Conservation (phyloP, 2,329 filamentous ascomycete genomes). For the Cordyceps farinosa region DNA sequence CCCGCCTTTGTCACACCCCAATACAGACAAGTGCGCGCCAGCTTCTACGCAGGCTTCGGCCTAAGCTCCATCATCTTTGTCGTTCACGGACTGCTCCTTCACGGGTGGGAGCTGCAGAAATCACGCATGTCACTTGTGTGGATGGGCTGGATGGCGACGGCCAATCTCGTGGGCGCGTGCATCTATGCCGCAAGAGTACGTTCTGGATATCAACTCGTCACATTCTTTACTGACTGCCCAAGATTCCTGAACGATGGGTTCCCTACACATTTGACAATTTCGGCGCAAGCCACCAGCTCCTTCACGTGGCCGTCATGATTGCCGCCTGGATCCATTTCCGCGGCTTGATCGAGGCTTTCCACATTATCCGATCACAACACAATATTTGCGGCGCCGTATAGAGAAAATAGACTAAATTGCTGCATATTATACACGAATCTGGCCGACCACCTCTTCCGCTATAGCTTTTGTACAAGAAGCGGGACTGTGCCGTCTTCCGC, state of each 20-base stretch:
- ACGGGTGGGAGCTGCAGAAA: constrained; percentile 21
- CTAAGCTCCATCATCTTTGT: constrained; percentile 21
- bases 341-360: constrained; percentile 1
- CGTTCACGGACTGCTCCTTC: constrained; percentile 16
- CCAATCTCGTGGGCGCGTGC: constrained; percentile 18
- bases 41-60: constrained; percentile 22
- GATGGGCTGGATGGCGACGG: constrained; percentile 20
- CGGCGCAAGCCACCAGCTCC: constrained; percentile 19
- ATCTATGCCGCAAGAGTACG: constrained; percentile 19
- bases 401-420: background rate
- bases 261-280: constrained; percentile 18
- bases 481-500: background rate
- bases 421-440: no score
- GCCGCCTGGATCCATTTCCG: constrained; percentile 15
- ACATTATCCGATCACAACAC: background rate
- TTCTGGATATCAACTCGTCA: background rate
- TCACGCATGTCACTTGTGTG: constrained; percentile 19
- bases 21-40: constrained; percentile 17
- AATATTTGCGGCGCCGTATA: background rate
- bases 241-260: constrained; percentile 19
- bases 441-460: background rate
- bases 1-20: constrained; percentile 19
- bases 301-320: constrained; percentile 17
- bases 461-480: constrained; percentile 9
- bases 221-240: background rate